Evolutionary conservation across 768 basidiomycete species (phyloP).

Genomic region (Russula sp.): DNA sequence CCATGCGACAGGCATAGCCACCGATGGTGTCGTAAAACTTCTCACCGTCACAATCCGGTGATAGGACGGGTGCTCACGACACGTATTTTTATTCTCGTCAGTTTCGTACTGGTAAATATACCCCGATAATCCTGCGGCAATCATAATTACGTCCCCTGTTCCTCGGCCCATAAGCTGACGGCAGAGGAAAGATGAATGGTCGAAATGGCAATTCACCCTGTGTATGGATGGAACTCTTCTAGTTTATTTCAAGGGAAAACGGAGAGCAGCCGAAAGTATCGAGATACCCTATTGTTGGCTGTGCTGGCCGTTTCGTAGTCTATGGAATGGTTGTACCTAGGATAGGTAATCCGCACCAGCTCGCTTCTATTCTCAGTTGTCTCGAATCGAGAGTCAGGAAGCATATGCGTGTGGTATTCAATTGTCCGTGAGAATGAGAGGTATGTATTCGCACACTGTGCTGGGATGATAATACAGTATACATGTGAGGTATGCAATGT

Average conservation of each 20-base stretch:
- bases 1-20: slow-evolving; percentile 47
- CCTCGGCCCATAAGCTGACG: not conserved
- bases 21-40: slow-evolving; percentile 47
- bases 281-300: not conserved
- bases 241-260: not conserved
- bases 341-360: not conserved
- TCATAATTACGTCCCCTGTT: not conserved
- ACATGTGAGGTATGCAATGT: slow-evolving; percentile 22
- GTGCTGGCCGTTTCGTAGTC: not conserved
- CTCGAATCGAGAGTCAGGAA: not conserved
- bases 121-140: not conserved
- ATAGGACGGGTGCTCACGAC: not conserved
- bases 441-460: slow-evolving; percentile 3
- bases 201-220: not conserved
- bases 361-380: not conserved
- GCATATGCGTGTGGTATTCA: not conserved
- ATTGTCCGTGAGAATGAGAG: not conserved
- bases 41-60: slow-evolving; percentile 46
- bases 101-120: not conserved
- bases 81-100: not conserved
- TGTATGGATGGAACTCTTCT: not conserved
- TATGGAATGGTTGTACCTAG: too few relatives aligned
- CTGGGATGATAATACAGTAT: slow-evolving; percentile 18
- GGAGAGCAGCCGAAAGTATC: not conserved
- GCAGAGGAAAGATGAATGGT: not conserved